Conservation (phyloP, 2,329 filamentous ascomycete genomes). For the Aspergillus sp. region DNA sequence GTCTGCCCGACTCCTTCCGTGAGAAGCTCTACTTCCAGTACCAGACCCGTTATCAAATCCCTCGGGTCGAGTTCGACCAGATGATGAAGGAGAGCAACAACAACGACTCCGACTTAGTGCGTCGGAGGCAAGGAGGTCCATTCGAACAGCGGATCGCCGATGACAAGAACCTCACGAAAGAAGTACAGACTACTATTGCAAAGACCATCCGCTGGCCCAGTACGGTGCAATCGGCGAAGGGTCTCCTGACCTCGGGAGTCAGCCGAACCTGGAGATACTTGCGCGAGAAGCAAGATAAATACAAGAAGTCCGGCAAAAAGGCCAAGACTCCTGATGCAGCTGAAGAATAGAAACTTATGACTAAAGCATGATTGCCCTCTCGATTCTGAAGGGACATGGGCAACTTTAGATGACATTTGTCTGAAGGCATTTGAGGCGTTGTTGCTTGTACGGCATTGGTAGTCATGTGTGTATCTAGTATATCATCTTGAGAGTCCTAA, state of each 20-base stretch:
- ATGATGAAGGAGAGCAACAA: conserved; percentile 80
- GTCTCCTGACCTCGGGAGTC: conserved; percentile 75
- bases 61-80: conserved; percentile 76
- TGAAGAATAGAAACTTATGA: conserved; percentile 20
- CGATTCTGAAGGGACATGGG: neutral
- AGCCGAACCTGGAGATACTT: conserved; percentile 72
- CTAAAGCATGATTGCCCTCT: conserved; percentile 12
- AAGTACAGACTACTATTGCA: conserved; percentile 75
- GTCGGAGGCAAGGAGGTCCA: conserved; percentile 72
- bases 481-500: conserved; percentile 4
- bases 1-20: conserved; percentile 82
- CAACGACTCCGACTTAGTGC: conserved; percentile 65
- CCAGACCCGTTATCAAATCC: conserved; percentile 85
- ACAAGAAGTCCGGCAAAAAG: conserved; percentile 41
- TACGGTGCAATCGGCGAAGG: conserved; percentile 83
- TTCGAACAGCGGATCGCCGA: conserved; percentile 85
- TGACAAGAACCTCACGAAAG: conserved; percentile 68
- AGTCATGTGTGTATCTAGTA: conserved; percentile 17
- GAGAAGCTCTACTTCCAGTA: conserved; percentile 93
- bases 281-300: conserved; percentile 76
- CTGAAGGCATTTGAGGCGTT: conserved; percentile 23
- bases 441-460: conserved; percentile 5
- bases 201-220: conserved; percentile 93
- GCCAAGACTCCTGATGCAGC: conserved; percentile 22
- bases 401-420: conserved; percentile 11